These are phyloP conservation scores for Pythium plurisporium DNA, from an alignment of 352 stramenopile genomes.

Conservation along the genomic window DNA sequence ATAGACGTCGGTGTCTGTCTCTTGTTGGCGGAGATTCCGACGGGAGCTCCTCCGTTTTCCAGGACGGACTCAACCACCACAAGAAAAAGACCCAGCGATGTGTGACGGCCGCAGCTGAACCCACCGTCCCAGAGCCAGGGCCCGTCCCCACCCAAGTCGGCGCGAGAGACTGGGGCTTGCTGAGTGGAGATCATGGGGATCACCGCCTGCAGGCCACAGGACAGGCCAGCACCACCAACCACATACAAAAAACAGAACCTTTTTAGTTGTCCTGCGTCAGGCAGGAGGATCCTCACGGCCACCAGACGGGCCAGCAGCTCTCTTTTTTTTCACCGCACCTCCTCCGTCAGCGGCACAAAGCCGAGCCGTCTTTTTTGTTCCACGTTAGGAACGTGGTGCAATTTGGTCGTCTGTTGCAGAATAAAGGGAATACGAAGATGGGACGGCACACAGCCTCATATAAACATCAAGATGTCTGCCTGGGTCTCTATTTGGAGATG, in stretches of 20 bases:
- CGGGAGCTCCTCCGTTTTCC: too few species aligned
- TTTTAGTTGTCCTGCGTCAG: too few species aligned
- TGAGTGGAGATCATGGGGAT: too few species aligned
- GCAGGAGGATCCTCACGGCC: slow-evolving; percentile 16
- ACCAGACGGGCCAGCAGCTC: slow-evolving; percentile 15
- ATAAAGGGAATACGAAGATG: neutral
- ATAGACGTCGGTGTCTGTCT: too few species aligned
- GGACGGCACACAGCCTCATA: neutral
- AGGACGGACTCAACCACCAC: neutral
- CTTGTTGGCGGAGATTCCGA: too few species aligned
- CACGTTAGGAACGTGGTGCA: slow-evolving; percentile 18
- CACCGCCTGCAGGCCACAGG: too few species aligned
- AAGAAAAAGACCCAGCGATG: slow-evolving; percentile 3
- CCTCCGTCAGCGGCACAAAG: too few species aligned
- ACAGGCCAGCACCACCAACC: too few species aligned
- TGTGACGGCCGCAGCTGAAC: neutral
- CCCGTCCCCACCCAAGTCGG: too few species aligned
- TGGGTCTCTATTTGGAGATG: slow-evolving; percentile 22
- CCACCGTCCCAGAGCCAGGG: neutral
- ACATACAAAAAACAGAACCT: too few species aligned
- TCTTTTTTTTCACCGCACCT: too few species aligned
- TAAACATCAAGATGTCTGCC: slow-evolving; percentile 15
- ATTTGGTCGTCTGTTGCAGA: slow-evolving; percentile 7
- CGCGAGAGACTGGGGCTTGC: too few species aligned
- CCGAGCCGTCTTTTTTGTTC: slow-evolving; percentile 3